Evolutionary conservation across 2,329 filamentous ascomycete genomes (phyloP), one percentile per base, ranked within the genome.

Genomic region (Zopfia rhizophila): DNA sequence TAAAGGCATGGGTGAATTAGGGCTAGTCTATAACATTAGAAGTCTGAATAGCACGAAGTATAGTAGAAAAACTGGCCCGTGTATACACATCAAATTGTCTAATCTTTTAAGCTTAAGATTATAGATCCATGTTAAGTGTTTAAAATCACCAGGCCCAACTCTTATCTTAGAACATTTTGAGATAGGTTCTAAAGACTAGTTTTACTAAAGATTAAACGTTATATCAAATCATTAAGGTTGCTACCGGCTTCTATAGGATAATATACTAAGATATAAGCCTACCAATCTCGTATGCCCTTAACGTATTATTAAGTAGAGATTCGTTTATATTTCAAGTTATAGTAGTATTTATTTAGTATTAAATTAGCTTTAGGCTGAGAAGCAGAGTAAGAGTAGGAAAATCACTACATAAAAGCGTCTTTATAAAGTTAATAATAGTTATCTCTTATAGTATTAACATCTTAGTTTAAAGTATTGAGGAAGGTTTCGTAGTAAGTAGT

Each of bases 321-420:
- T 52, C 46, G 16, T 25, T 30, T 14, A 35, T 5, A 19, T 29
- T 35, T 42, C 33, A 55, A 16, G 32, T 38, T 2, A 48, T 36
- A 4, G 47, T 46, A 2, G 44, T 14, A 40, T 55, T 48, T 2
- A 53, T 46, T 52, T 49, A 58, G 35, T 60, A 55, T 17, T 53
- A 30, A 3, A 48, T 18, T 3, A 52, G 55, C 1, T 61, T 70
- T 22, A 86, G 54, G 0, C 82, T 83, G 3, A 85, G 61, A 0
- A 86, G 60, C 5, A 80, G 52, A 2, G 78, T 75, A 4, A 83
- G 57, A 0, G 77, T 78, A 0, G 72, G 61, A 0, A 77, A 70
- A 47, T 82, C 69, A 1, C 77, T 78, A 30, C 73, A 73, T 1
- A 85, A 72, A 6, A 82, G 54, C 3, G 61, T 61, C 10, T 76